Conservation (phyloP, 257 asterid genomes). For the Paulownia fortunei region DNA sequence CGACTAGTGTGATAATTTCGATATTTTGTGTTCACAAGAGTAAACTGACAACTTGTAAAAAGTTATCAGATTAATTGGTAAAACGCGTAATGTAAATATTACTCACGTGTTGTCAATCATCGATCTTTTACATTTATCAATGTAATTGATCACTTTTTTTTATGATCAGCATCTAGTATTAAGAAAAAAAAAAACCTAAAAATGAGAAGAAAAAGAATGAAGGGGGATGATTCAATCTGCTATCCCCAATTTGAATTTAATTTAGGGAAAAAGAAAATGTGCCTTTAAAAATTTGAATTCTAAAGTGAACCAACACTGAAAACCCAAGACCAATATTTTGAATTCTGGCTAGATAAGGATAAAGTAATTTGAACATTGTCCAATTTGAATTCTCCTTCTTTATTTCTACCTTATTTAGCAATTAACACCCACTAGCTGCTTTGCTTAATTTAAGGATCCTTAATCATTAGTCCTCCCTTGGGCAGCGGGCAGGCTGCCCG, state of each 20-base stretch:
- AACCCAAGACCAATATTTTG: background rate
- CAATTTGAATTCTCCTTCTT: constrained; percentile 25
- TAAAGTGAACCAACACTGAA: background rate
- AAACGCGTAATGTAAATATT: too few species aligned
- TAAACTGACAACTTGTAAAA: too few species aligned
- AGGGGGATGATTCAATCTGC: background rate
- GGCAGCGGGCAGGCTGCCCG: constrained; percentile 55
- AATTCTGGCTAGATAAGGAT: background rate
- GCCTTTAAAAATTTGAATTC: background rate
- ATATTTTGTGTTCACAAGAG: too few species aligned
- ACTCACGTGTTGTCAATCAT: too few species aligned
- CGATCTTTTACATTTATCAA: too few species aligned
- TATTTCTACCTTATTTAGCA: background rate
- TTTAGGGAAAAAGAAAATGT: background rate
- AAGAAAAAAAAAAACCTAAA: background rate
- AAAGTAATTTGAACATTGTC: constrained; percentile 7
- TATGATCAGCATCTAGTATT: too few species aligned
- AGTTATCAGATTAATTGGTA: too few species aligned
- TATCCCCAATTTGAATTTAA: background rate
- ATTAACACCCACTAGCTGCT: background rate
- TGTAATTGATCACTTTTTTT: too few species aligned
- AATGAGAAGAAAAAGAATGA: background rate
- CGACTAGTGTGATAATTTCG: background rate
- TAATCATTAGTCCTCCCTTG: constrained; percentile 27
- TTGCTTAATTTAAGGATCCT: constrained; percentile 40